phyloP scores from a whole-genome alignment of 2,329 filamentous ascomycete species.

The Pseudogymnoascus sp. region DNA sequence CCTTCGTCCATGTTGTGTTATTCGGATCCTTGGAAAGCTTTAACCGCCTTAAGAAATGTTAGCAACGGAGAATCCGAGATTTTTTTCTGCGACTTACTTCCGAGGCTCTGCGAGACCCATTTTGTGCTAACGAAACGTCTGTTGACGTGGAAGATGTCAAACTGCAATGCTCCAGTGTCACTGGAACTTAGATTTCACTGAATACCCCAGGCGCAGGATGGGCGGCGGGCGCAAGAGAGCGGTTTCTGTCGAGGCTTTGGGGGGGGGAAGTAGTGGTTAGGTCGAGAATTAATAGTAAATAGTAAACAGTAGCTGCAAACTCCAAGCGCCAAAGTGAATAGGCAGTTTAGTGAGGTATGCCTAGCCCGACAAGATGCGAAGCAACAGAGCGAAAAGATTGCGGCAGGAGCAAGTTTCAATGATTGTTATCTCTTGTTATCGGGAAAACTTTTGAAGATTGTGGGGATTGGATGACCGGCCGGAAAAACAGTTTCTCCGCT shows the following conservation, averaged over 20 bases:
- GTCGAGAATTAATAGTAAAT: background rate
- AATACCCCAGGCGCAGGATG: slow-evolving; percentile 15
- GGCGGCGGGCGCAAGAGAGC: background rate
- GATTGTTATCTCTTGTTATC: slow-evolving; percentile 6
- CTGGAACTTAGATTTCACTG: slow-evolving; percentile 14
- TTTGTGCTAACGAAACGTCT: slow-evolving; percentile 10
- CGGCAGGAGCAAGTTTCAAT: background rate
- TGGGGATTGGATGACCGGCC: background rate
- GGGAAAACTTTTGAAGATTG: slow-evolving; percentile 7
- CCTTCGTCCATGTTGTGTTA: slow-evolving; percentile 86
- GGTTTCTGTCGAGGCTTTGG: background rate
- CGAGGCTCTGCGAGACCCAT: slow-evolving; percentile 66
- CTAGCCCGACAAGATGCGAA: background rate
- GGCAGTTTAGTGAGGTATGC: background rate
- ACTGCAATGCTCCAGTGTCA: slow-evolving; percentile 16
- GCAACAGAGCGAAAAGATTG: slow-evolving; percentile 1
- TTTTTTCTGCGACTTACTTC: slow-evolving; percentile 44
- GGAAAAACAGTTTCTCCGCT: background rate
- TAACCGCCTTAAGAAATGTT: slow-evolving; percentile 20
- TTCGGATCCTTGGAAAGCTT: slow-evolving; percentile 90
- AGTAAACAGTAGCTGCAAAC: background rate
- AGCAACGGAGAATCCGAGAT: slow-evolving; percentile 24
- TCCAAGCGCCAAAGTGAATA: background rate
- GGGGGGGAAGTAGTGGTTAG: background rate
- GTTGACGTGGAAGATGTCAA: slow-evolving; percentile 15